These are phyloP conservation scores for Gamsiella multidivaricata DNA, from an alignment of 192 early-diverging fungal species.

Conservation along the genomic window DNA sequence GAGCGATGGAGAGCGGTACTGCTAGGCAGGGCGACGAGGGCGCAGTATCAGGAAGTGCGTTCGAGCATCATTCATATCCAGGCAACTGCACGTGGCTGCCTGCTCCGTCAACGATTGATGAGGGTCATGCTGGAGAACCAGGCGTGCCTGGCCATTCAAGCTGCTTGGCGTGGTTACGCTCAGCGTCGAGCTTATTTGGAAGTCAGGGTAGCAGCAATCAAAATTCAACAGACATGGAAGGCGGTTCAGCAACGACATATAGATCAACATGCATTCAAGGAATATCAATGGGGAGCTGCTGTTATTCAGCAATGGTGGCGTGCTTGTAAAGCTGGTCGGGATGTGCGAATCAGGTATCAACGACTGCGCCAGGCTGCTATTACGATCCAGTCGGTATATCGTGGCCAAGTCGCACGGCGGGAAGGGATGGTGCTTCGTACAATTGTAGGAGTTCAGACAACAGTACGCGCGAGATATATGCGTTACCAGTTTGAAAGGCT, in stretches of 20 bases:
- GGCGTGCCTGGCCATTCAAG: slow-evolving; percentile 32
- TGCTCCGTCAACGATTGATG: slow-evolving; percentile 39
- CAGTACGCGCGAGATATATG: slow-evolving; percentile 18
- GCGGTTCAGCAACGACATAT: slow-evolving; percentile 22
- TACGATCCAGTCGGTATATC: slow-evolving; percentile 28
- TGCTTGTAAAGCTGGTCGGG: slow-evolving; percentile 15
- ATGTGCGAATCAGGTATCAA: slow-evolving; percentile 9
- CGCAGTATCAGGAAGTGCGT: slow-evolving; percentile 13
- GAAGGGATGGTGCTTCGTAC: slow-evolving; percentile 11
- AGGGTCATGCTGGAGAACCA: slow-evolving; percentile 31
- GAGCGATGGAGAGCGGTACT: slow-evolving; percentile 35
- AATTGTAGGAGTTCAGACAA: slow-evolving; percentile 34
- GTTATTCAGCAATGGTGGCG: slow-evolving; percentile 48
- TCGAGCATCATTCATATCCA: slow-evolving; percentile 15
- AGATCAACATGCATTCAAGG: slow-evolving; percentile 21
- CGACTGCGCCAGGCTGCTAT: slow-evolving; percentile 17
- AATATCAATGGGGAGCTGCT: slow-evolving; percentile 24
- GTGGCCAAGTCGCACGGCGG: slow-evolving; percentile 30
- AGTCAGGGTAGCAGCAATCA: slow-evolving; percentile 10
- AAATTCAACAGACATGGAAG: slow-evolving; percentile 40
- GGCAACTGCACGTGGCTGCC: slow-evolving; percentile 26
- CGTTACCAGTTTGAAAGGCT: slow-evolving; percentile 31
- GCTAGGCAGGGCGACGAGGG: slow-evolving; percentile 11
- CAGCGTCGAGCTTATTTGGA: slow-evolving; percentile 17
- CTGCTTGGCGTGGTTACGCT: slow-evolving; percentile 36